Base-by-base conservation (phyloP, 2,329 filamentous ascomycete genomes). In the Pseudovirgaria hyperparasitica region DNA sequence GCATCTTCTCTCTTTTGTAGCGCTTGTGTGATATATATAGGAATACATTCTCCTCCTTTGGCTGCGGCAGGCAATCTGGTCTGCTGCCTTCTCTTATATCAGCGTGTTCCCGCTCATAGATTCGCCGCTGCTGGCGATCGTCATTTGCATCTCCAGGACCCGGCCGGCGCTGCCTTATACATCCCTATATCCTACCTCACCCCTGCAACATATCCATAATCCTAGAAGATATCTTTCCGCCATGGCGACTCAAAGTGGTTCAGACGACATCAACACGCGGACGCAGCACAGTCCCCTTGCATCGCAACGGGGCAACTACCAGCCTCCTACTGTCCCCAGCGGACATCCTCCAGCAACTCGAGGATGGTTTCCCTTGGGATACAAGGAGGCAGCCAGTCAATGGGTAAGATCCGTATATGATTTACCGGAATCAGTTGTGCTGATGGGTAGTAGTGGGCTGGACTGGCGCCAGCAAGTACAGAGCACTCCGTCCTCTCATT, bases 301-400 rank as follows among this genome's bases (percentile, higher is more conserved):
- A 18, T 62, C 63, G 16, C 59, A 64, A 41, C 52, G 61, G 34
- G 51, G 50, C 19, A 57, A 54, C 31, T 49, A 57, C 32, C 45
- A 48, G 28, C 46, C 43, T 5, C 45, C 52, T 28, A 40, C 19
- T 29, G 22, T 31, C 26, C 40, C 35, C 25, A 46, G 49, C 36
- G 42, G 54, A 9, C 20, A 47, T 9, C 38, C 48, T 16, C 37
- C 41, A 4, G 41, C n/a, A n/a, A 42, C 43, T 26, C 42, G 47
- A 16, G 43, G 57, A 18, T 76, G 70, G 53, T 96, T 98, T 40
- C 86, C 90, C 2, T 59, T 96, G 13, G 77, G 85, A 26, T 93
- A 93, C 59, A 90, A 86, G 46, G 85, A 93, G 32, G 87, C 82
- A 10, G 82, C 84, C 36, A 77, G 70, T 40, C 87, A 96, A 66